Conservation (phyloP, 768 basidiomycete species). For the Rhizopogon roseolus region DNA sequence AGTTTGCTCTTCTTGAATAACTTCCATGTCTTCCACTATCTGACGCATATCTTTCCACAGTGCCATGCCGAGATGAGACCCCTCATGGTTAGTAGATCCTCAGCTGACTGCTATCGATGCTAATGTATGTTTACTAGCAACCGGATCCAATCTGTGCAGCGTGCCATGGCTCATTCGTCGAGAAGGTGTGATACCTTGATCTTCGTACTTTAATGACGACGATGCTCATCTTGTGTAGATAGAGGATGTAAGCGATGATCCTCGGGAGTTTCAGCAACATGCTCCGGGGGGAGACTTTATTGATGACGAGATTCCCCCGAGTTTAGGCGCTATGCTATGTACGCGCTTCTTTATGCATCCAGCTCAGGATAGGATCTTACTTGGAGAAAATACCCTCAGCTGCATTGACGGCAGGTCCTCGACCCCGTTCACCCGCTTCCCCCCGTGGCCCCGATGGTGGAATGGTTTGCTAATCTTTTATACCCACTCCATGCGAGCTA, state of each 20-base stretch:
- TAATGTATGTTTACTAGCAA: conserved; percentile 36
- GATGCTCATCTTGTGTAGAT: conserved; percentile 40
- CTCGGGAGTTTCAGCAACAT: conserved; percentile 54
- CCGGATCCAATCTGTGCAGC: conserved; percentile 82
- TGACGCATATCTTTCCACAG: conserved; percentile 33
- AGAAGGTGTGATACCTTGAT: conserved; percentile 46
- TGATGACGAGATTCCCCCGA: conserved; percentile 23
- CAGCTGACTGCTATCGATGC: conserved; percentile 3
- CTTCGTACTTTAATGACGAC: background rate
- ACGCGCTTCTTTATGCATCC: background rate
- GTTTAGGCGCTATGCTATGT: conserved; percentile 3
- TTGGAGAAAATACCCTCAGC: background rate
- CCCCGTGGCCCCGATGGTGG: conserved; percentile 11
- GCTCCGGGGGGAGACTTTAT: conserved; percentile 22
- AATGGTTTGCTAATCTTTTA: conserved; percentile 7
- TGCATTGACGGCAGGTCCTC: conserved; percentile 1
- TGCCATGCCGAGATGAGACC: conserved; percentile 88
- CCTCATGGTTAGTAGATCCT: conserved; percentile 49
- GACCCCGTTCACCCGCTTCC: conserved; percentile 12
- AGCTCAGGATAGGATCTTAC: background rate
- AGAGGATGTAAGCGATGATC: conserved; percentile 72
- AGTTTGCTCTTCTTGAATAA: conserved; percentile 29
- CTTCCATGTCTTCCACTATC: background rate
- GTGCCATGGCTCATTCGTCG: conserved; percentile 79
- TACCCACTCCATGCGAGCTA: background rate